Evolutionary conservation across 2,329 filamentous ascomycete genomes (phyloP).

Genomic region (Cercospora zeae-maydis): DNA sequence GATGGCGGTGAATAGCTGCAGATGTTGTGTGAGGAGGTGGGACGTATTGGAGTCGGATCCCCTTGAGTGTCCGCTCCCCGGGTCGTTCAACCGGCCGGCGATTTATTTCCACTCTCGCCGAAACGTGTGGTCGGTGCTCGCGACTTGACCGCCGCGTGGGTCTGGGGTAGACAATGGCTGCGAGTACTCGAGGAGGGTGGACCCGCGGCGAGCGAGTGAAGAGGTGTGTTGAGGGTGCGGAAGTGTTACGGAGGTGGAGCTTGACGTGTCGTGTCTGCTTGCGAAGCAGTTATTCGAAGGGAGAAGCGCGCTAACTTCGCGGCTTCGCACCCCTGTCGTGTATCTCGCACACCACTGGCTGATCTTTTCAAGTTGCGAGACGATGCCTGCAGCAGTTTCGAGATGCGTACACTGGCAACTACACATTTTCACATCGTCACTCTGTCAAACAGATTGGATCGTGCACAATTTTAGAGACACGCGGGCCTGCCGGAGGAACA

Average conservation of each 20-base stretch:
- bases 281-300: not conserved
- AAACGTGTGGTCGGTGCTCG: constrained; percentile 16
- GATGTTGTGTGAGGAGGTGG: not conserved
- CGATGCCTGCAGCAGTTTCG: not conserved
- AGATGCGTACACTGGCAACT: not conserved
- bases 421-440: not conserved
- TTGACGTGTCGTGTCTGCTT: not conserved
- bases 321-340: not conserved
- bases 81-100: not conserved
- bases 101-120: constrained; percentile 10
- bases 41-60: not conserved
- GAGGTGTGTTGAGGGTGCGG: not conserved
- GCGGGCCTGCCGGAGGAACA: not conserved
- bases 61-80: not conserved
- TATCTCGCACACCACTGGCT: not conserved
- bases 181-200: not conserved
- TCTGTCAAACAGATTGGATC: not conserved
- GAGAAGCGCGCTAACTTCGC: not conserved
- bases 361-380: not conserved
- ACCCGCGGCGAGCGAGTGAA: not conserved
- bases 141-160: not conserved
- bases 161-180: not conserved
- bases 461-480: not conserved
- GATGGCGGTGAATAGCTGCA: not conserved
- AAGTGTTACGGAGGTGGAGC: not conserved